phyloP scores from a whole-genome alignment of 169 alveolate genomes.

The Miamiensis avidus region DNA sequence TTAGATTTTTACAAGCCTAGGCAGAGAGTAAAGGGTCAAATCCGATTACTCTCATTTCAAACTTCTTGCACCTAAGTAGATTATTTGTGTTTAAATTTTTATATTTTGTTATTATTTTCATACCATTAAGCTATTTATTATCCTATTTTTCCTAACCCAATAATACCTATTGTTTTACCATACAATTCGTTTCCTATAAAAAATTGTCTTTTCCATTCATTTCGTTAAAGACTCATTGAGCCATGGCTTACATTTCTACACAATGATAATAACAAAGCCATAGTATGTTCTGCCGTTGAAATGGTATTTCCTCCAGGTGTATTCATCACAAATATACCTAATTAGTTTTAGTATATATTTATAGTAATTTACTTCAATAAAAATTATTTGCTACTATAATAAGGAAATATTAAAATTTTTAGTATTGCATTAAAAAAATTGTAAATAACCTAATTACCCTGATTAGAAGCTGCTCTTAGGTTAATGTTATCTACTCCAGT shows the following conservation, averaged over 20 bases:
- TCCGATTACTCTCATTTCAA: neutral
- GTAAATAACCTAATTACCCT: no score
- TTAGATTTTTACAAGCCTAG: no score
- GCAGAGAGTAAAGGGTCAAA: neutral
- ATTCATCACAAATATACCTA: slow-evolving; percentile 38
- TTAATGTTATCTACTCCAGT: slow-evolving; percentile 47
- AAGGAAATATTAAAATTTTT: no score
- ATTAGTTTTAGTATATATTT: no score
- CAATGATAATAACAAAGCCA: slow-evolving; percentile 33
- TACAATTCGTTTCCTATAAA: slow-evolving; percentile 26
- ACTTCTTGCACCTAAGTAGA: neutral
- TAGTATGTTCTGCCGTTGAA: slow-evolving; percentile 42
- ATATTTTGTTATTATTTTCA: no score
- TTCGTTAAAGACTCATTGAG: slow-evolving; percentile 1
- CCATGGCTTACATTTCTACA: slow-evolving; percentile 27
- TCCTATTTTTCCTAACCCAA: slow-evolving; percentile 39
- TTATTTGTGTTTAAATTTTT: no score
- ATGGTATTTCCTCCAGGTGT: slow-evolving; percentile 39
- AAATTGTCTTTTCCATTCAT: slow-evolving; percentile 21
- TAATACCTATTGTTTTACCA: slow-evolving; percentile 23
- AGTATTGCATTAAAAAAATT: no score
- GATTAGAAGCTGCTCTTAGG: slow-evolving; percentile 31
- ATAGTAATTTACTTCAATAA: no score
- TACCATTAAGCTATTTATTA: slow-evolving; percentile 11
- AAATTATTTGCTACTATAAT: no score